Conservation (phyloP, 2,329 filamentous ascomycete species). For the Talaromyces sp. region DNA sequence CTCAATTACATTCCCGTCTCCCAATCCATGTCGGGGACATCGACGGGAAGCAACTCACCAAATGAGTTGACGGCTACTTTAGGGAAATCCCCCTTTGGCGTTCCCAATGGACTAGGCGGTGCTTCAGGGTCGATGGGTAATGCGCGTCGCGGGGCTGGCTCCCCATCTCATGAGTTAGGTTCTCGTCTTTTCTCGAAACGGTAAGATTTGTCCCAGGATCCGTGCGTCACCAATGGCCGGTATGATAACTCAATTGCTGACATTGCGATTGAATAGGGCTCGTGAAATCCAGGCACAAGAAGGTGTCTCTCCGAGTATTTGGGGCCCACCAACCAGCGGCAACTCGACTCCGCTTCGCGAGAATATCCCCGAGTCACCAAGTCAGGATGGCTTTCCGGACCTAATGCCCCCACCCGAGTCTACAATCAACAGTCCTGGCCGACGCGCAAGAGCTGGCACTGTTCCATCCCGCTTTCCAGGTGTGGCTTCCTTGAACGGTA, state of each 20-base stretch:
- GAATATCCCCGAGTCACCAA: constrained; percentile 94
- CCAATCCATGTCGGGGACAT: constrained; percentile 70
- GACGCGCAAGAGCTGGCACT: constrained; percentile 85
- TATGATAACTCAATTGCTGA: constrained; percentile 11
- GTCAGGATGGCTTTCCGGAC: constrained; percentile 85
- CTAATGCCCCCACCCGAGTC: constrained; percentile 67
- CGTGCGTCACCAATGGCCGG: neutral
- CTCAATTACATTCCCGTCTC: constrained; percentile 70
- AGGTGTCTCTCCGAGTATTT: constrained; percentile 71
- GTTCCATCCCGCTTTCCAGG: constrained; percentile 92
- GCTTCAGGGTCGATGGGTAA: constrained; percentile 47
- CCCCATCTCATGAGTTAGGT: constrained; percentile 88
- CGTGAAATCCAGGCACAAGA: constrained; percentile 97
- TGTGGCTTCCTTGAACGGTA: constrained; percentile 57
- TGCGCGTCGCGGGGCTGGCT: constrained; percentile 79
- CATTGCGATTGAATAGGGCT: constrained; percentile 53
- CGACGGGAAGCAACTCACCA: constrained; percentile 73
- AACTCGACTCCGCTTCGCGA: constrained; percentile 94
- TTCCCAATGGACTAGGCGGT: constrained; percentile 56
- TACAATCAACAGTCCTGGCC: constrained; percentile 57
- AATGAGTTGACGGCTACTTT: constrained; percentile 62
- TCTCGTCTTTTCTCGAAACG: constrained; percentile 84
- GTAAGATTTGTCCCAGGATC: constrained; percentile 49
- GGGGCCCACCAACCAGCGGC: constrained; percentile 93
- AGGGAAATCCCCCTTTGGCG: constrained; percentile 67